Evolutionary conservation across 345 rosid genomes (phyloP), one percentile per base, ranked within the genome.

Genomic region (Populus pruinosa): DNA sequence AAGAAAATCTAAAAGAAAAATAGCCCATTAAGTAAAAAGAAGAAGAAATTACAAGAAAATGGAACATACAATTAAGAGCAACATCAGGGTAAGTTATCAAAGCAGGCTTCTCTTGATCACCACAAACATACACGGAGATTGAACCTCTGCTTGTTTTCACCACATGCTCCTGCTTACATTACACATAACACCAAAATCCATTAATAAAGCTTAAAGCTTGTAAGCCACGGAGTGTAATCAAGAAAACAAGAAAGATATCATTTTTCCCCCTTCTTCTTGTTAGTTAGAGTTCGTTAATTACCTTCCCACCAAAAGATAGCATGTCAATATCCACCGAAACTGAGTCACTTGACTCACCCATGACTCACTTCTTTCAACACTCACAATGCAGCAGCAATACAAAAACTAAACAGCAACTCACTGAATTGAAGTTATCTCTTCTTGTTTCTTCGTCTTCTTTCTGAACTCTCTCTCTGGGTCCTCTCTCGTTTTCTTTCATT

Each of bases 51-150:
- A 4, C 16, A 71, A 68, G 6, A 41, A 23, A 67, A 53, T 12
- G 21, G 50, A 59, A 76, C 86, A 67, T 90, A 94, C 98, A 91
- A 67, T 90, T 94, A 55, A 94, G 90, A 83, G 92, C 97, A 73
- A 94, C 91, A 85, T 94, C 98, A 17, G 98, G 93, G 75, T 92
- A 94, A 17, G 98, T 91, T 38, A 92, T 89, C 79, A 93, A 78
- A 53, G 95, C 92, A 75, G 98, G 98, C 85, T 93, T 93, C 81
- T 88, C 93, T 76, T 80, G 85, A 83, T 94, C 94, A 75, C 98
- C 97, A 62, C 89, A 88, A 1, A 92, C 94, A 62, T 87, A 83
- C 79, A 91, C 98, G 23, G 92, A 86, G 35, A 94, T 83, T 36
- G 83, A 86, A 20, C 95, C 98, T 84, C 82, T 85, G 78, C 92